Percentiles rank a stretch among this genome's conserved stretches.
Conservation (phyloP, 2,329 filamentous ascomycete species). For the Colletotrichum sp. region DNA sequence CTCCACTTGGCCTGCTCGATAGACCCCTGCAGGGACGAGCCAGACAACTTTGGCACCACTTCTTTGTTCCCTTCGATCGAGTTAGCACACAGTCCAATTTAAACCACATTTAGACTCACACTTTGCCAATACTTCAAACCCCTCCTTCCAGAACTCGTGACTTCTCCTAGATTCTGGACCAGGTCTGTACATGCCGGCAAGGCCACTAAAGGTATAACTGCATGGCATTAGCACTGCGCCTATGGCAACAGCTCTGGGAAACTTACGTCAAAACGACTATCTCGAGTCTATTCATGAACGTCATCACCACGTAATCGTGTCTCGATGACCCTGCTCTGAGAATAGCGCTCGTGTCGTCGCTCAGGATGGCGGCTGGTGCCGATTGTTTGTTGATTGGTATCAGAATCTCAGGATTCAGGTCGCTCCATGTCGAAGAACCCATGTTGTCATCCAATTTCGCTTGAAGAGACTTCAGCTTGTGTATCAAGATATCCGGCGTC, state of each 20-base stretch:
- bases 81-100: background rate
- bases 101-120: constrained; percentile 35
- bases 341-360: constrained; percentile 61
- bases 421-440: constrained; percentile 48
- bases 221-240: constrained; percentile 19
- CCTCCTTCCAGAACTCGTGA: constrained; percentile 47
- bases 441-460: constrained; percentile 63
- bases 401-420: constrained; percentile 52
- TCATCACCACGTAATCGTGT: constrained; percentile 63
- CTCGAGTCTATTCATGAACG: constrained; percentile 66
- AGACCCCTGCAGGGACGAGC: constrained; percentile 62
- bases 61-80: constrained; percentile 23
- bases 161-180: constrained; percentile 25
- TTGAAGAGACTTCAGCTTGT: constrained; percentile 69
- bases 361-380: constrained; percentile 55
- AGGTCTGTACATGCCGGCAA: constrained; percentile 48
- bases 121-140: constrained; percentile 51
- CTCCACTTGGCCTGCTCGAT: constrained; percentile 69
- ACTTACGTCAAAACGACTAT: constrained; percentile 60
- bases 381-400: constrained; percentile 61
- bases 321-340: constrained; percentile 52
- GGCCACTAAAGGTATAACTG: constrained; percentile 61
- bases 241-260: background rate
- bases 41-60: constrained; percentile 38
- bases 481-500: constrained; percentile 57